These are phyloP conservation scores for Aspergillus amoenus DNA, from an alignment of 2,329 filamentous ascomycete species.

Conservation along the genomic window DNA sequence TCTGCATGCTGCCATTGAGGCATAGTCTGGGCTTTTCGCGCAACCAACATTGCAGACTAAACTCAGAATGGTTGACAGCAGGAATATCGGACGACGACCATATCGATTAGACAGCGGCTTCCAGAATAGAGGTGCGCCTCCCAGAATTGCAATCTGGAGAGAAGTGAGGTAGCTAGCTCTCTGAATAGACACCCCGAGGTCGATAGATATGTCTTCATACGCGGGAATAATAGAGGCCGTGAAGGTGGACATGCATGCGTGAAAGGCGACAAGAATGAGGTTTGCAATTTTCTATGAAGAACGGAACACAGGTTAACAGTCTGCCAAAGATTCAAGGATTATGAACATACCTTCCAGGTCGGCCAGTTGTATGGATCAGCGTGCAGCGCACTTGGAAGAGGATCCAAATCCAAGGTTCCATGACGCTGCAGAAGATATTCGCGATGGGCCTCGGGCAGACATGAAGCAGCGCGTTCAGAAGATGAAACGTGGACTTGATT, in stretches of 20 bases:
- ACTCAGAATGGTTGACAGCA: slow-evolving; percentile 52
- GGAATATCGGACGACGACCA: slow-evolving; percentile 56
- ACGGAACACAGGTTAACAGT: not conserved
- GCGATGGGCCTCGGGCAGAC: slow-evolving; percentile 24
- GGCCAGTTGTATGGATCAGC: slow-evolving; percentile 59
- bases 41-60: slow-evolving; percentile 57
- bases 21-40: slow-evolving; percentile 51
- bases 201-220: slow-evolving; percentile 51
- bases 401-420: slow-evolving; percentile 55
- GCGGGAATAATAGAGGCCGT: slow-evolving; percentile 58
- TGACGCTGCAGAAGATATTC: slow-evolving; percentile 54
- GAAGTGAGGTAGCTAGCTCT: slow-evolving; percentile 55
- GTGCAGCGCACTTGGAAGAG: slow-evolving; percentile 49
- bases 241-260: slow-evolving; percentile 60
- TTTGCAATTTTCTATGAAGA: slow-evolving; percentile 18
- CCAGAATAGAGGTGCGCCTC: slow-evolving; percentile 57
- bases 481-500: not conserved
- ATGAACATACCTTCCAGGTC: slow-evolving; percentile 44
- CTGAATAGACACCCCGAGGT: slow-evolving; percentile 51
- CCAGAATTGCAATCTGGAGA: slow-evolving; percentile 55
- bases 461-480: slow-evolving; percentile 4
- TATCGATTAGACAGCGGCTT: slow-evolving; percentile 54
- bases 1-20: slow-evolving; percentile 51
- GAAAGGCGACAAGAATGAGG: slow-evolving; percentile 56
- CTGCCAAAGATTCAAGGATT: not conserved